These are phyloP conservation scores for Vararia minispora DNA, from an alignment of 768 basidiomycete genomes.

Conservation along the genomic window DNA sequence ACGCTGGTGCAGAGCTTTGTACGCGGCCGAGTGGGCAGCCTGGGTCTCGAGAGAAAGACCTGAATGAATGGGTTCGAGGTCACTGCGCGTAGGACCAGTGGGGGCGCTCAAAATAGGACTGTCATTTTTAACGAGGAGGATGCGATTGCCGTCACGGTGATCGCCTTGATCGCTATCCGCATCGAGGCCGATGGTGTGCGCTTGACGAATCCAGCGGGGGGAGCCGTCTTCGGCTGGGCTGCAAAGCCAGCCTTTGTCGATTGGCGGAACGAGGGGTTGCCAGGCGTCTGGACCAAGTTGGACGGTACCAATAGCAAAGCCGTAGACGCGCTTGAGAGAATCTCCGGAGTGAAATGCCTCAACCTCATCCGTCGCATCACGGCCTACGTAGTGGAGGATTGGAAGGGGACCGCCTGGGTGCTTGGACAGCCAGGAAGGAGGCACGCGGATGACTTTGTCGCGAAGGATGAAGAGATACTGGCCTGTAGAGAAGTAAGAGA, in stretches of 20 bases:
- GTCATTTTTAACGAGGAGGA: constrained; percentile 50
- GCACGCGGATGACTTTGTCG: constrained; percentile 51
- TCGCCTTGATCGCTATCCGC: constrained; percentile 7
- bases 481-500: no score
- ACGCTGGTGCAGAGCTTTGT: constrained; percentile 65
- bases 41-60: constrained; percentile 46
- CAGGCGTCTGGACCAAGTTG: constrained; percentile 41
- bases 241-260: constrained; percentile 76
- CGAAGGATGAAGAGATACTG: constrained; percentile 67
- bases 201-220: constrained; percentile 8
- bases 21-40: constrained; percentile 61
- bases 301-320: constrained; percentile 63
- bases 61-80: constrained; percentile 43
- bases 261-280: constrained; percentile 76
- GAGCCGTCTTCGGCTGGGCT: constrained; percentile 32
- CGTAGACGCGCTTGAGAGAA: constrained; percentile 42
- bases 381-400: constrained; percentile 88
- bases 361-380: constrained; percentile 92
- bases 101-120: constrained; percentile 14
- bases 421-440: constrained; percentile 63
- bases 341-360: constrained; percentile 75
- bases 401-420: constrained; percentile 89
- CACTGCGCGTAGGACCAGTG: constrained; percentile 29
- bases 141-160: constrained; percentile 23
- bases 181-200: constrained; percentile 17